phyloP scores from a whole-genome alignment of 192 early-diverging fungal genomes.

The Coemansia sp. region DNA sequence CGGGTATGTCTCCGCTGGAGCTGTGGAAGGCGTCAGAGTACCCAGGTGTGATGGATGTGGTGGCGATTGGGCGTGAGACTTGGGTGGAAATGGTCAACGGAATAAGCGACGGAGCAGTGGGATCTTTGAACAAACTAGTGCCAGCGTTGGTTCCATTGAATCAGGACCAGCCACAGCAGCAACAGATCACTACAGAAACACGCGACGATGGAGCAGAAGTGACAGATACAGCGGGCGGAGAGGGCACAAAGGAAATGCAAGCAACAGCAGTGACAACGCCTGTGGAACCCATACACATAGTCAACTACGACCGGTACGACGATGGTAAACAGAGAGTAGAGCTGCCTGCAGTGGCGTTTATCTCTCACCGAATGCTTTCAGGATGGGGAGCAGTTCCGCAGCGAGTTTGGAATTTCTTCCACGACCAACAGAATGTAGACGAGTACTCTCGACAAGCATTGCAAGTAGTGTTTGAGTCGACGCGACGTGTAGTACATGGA shows the following conservation, averaged over 20 bases:
- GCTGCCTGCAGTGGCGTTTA: conserved; percentile 44
- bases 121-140: conserved; percentile 36
- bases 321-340: conserved; percentile 3
- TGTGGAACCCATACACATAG: conserved; percentile 6
- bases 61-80: conserved; percentile 49
- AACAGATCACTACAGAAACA: conserved; percentile 5
- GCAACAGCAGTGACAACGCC: conserved; percentile 1
- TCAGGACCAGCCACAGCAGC: conserved; percentile 22
- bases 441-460: conserved; percentile 48
- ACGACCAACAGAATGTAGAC: conserved; percentile 54
- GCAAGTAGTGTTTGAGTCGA: conserved; percentile 48
- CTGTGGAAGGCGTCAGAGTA: conserved; percentile 50
- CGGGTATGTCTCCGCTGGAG: conserved; percentile 25
- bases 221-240: conserved; percentile 22
- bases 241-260: not conserved
- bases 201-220: conserved; percentile 13
- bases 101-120: conserved; percentile 43
- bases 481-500: conserved; percentile 20
- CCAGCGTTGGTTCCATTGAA: conserved; percentile 34
- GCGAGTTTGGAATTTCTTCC: conserved; percentile 51
- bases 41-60: conserved; percentile 46
- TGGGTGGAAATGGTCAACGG: conserved; percentile 52
- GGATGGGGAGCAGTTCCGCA: conserved; percentile 48
- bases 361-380: conserved; percentile 37
- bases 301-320: conserved; percentile 49